These are phyloP conservation scores for Aspergillus ruber DNA, from an alignment of 2,329 filamentous ascomycete genomes.

Conservation along the genomic window DNA sequence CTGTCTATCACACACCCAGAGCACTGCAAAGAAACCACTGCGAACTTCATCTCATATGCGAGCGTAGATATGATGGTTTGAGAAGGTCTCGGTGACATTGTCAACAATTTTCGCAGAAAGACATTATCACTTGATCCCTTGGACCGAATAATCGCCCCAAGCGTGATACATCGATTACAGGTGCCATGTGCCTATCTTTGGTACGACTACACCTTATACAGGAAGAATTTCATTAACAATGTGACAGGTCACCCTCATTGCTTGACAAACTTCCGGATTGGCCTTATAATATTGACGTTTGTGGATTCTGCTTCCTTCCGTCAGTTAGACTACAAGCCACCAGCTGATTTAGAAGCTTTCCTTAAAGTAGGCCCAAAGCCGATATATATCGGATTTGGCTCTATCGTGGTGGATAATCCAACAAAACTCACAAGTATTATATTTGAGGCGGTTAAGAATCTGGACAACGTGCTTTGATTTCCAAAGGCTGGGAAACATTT, in stretches of 20 bases:
- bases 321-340: slow-evolving; percentile 58
- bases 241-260: slow-evolving; percentile 58
- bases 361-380: slow-evolving; percentile 61
- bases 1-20: slow-evolving; percentile 71
- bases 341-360: slow-evolving; percentile 58
- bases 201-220: slow-evolving; percentile 25
- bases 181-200: slow-evolving; percentile 87
- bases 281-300: slow-evolving; percentile 63
- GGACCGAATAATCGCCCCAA: slow-evolving; percentile 73
- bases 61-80: slow-evolving; percentile 83
- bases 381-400: slow-evolving; percentile 74
- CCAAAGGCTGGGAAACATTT: slow-evolving; percentile 74
- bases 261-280: slow-evolving; percentile 72
- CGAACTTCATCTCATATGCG: slow-evolving; percentile 73
- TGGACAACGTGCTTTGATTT: slow-evolving; percentile 69
- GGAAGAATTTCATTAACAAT: slow-evolving; percentile 1
- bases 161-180: slow-evolving; percentile 64
- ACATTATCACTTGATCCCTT: slow-evolving; percentile 70
- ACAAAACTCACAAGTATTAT: slow-evolving; percentile 63
- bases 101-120: slow-evolving; percentile 39
- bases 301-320: slow-evolving; percentile 68
- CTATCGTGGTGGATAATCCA: slow-evolving; percentile 70
- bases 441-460: slow-evolving; percentile 61
- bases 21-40: slow-evolving; percentile 63
- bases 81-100: slow-evolving; percentile 81